Conservation (phyloP, 139 green algal species). For the Tetradesmus obliquus region DNA sequence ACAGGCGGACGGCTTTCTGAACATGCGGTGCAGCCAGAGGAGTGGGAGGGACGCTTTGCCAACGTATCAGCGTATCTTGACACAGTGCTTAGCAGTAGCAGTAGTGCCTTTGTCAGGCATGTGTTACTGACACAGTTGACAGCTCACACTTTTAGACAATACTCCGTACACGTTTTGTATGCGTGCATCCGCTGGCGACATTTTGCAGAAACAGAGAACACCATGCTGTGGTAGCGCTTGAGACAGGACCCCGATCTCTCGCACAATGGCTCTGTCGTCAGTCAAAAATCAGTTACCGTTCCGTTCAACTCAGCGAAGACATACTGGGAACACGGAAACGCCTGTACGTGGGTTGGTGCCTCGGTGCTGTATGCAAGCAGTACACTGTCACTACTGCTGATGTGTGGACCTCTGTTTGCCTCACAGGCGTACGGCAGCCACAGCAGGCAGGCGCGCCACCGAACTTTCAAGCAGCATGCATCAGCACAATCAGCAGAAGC, state of each 20-base stretch:
- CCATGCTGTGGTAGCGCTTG: not conserved
- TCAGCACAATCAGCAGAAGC: not conserved
- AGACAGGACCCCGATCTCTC: not conserved
- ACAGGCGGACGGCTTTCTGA: not conserved
- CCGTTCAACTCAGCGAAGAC: not conserved
- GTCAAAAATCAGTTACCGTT: not conserved
- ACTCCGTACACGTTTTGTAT: not conserved
- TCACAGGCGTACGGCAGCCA: not conserved
- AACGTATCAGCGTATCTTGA: too few species aligned
- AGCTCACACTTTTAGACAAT: not conserved
- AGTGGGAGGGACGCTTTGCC: too few species aligned
- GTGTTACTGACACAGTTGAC: not conserved
- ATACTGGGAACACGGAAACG: not conserved
- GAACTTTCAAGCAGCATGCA: not conserved
- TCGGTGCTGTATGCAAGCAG: not conserved
- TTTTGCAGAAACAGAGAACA: not conserved
- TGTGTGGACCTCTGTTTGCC: not conserved
- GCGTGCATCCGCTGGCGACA: not conserved
- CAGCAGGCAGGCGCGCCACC: not conserved
- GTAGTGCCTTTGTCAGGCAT: not conserved
- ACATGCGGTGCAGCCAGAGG: not conserved
- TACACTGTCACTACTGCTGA: constrained; percentile 2
- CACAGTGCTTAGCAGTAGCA: too few species aligned
- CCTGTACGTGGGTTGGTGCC: not conserved
- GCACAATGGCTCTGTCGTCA: not conserved